Evolutionary conservation across 164 flowering plant genomes (phyloP), one percentile per base, ranked within the genome.

Genomic region (Stephania japonica): DNA sequence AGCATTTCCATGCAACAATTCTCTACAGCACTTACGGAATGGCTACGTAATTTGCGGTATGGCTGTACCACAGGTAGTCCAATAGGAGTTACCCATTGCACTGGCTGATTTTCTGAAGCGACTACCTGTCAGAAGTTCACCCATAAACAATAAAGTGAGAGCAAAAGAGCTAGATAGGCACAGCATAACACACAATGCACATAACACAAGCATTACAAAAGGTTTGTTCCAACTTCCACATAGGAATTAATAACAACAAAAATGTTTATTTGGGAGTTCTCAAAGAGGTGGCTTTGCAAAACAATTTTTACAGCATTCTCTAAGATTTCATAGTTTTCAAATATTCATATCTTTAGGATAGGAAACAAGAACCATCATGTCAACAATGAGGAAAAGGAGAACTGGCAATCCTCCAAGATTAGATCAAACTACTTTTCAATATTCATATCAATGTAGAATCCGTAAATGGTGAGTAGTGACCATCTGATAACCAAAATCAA

Each of bases 11-110:
- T 2, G 63, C 63, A 19, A 19, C 7, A 56, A 19, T 16, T 42
- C 24, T 41, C 44, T 32, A 10, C 67, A 79, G 74, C 64, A 62
- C 80, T 85, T 87, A 92, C 95, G 67, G 86, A 86, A 80, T 81
- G 89, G 76, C 90, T 87, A 73, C 91, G 91, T 70, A 81, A 41
- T 76, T 86, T 83, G 66, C 85, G 84, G 73, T 92, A 92, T 43
- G 98, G 98, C 74, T 92, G 98, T 72, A 92, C 93, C 59, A 91
- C 98, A 56, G 98, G 98, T 69, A 92, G 94, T 72, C 98, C 98
- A 75, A 91, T 87, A 73, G 98, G 94, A 73, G 96, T 89, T 24
- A 79, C 84, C 98, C 98, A 92, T 56, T 83, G 80, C 76, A 92
- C 98, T 10, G 94, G 80, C 42, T 91, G 80, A 80, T 92, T 92